These are phyloP conservation scores for Penicillium flavigenum DNA, from an alignment of 495 filamentous ascomycete species.

Conservation along the genomic window DNA sequence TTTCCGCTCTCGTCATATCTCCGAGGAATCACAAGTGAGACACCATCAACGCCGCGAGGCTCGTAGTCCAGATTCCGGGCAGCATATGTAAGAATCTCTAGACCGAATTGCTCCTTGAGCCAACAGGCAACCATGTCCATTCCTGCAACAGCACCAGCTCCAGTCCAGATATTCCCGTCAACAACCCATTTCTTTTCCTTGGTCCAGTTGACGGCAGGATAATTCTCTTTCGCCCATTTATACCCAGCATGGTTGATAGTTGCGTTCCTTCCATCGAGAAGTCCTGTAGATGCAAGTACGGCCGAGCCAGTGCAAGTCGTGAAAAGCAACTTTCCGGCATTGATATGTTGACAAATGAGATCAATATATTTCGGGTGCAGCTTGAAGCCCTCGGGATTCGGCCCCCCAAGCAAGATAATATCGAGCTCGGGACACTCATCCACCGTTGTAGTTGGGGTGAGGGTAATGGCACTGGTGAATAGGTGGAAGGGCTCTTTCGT, in stretches of 20 bases:
- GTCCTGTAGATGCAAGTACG: constrained; percentile 22
- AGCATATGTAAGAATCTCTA: constrained; percentile 13
- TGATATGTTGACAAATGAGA: constrained; percentile 28
- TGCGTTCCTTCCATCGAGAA: constrained; percentile 28
- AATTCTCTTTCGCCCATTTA: constrained; percentile 18
- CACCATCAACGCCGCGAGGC: background rate
- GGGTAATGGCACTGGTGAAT: too few relatives aligned
- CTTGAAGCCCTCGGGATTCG: background rate
- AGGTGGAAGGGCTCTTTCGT: too few relatives aligned
- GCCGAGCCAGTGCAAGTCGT: constrained; percentile 32
- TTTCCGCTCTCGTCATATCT: background rate
- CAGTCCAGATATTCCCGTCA: constrained; percentile 40
- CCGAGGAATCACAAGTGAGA: background rate
- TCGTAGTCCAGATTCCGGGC: constrained; percentile 1
- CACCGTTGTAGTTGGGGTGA: too few relatives aligned
- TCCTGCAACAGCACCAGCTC: constrained; percentile 33
- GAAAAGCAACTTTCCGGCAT: constrained; percentile 24
- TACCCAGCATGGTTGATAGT: constrained; percentile 31
- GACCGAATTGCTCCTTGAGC: constrained; percentile 31
- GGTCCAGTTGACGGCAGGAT: constrained; percentile 37
- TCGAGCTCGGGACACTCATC: too few relatives aligned
- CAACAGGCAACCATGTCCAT: constrained; percentile 42
- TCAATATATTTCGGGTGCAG: constrained; percentile 22
- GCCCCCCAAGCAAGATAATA: too few relatives aligned
- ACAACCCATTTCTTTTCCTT: constrained; percentile 35